Conservation (phyloP, 352 stramenopile species). For the Saprolegnia diclina region DNA sequence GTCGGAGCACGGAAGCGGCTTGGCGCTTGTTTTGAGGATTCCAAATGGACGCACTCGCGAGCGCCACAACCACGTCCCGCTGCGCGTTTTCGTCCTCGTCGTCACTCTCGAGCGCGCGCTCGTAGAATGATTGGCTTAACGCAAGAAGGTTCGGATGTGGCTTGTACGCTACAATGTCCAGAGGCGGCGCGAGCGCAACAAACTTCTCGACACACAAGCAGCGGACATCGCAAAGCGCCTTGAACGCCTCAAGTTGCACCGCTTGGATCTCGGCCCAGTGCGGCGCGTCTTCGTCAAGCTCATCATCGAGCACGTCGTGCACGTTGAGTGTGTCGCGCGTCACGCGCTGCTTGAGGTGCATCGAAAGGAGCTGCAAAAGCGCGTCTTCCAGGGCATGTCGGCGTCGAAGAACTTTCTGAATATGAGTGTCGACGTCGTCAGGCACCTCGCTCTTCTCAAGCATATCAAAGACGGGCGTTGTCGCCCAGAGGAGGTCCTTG, state of each 20-base stretch:
- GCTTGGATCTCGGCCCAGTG: slow-evolving; percentile 34
- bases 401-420: slow-evolving; percentile 8
- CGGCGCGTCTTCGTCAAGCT: background rate
- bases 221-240: slow-evolving; percentile 69
- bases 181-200: slow-evolving; percentile 46
- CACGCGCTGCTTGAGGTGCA: slow-evolving; percentile 19
- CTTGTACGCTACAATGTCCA: slow-evolving; percentile 55
- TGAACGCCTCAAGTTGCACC: slow-evolving; percentile 58
- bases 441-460: slow-evolving; percentile 8
- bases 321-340: slow-evolving; percentile 12
- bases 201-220: slow-evolving; percentile 85
- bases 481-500: slow-evolving; percentile 71
- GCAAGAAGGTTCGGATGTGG: slow-evolving; percentile 61
- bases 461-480: slow-evolving; percentile 44
- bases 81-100: slow-evolving; percentile 47
- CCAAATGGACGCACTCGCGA: slow-evolving; percentile 63
- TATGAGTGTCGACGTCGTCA: slow-evolving; percentile 1
- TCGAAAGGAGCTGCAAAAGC: slow-evolving; percentile 11
- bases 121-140: slow-evolving; percentile 79
- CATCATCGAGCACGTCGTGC: slow-evolving; percentile 10
- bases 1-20: slow-evolving; percentile 60
- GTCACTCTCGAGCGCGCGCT: slow-evolving; percentile 59
- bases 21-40: slow-evolving; percentile 82
- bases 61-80: slow-evolving; percentile 48
- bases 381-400: slow-evolving; percentile 8